A percentile compares a stretch with the other conserved stretches of the same genome.
Evolutionary conservation across 2,329 filamentous ascomycete species (phyloP).

Genomic region (Beauveria medogensis): DNA sequence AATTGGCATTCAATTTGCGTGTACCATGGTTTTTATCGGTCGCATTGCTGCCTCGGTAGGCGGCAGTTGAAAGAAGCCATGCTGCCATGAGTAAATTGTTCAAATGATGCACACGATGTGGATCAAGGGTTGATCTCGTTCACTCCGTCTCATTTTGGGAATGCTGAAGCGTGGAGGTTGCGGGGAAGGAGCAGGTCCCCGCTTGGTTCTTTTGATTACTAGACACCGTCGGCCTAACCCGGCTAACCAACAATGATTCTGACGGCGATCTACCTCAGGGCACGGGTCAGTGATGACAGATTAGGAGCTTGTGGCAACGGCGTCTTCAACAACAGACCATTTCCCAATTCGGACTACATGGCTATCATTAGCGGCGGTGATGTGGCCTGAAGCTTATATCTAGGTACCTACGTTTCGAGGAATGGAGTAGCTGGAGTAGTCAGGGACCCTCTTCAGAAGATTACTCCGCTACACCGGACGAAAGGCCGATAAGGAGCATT

Average conservation of each 20-base stretch:
- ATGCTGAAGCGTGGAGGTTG: neutral
- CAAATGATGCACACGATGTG: neutral
- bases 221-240: neutral
- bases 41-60: neutral
- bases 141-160: neutral
- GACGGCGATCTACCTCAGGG: neutral
- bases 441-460: neutral
- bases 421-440: conserved; percentile 5
- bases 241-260: neutral
- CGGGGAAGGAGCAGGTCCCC: neutral
- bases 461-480: neutral
- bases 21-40: neutral
- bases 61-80: neutral
- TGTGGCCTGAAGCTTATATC: neutral
- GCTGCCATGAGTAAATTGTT: neutral
- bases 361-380: neutral
- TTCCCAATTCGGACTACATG: neutral
- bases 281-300: neutral
- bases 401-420: neutral
- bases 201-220: neutral
- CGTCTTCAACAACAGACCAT: neutral
- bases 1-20: neutral
- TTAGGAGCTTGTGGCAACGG: neutral
- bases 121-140: neutral
- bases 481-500: neutral